Base-by-base conservation (phyloP, 306 rosid genomes). In the Cucurbita argyrosperma region DNA sequence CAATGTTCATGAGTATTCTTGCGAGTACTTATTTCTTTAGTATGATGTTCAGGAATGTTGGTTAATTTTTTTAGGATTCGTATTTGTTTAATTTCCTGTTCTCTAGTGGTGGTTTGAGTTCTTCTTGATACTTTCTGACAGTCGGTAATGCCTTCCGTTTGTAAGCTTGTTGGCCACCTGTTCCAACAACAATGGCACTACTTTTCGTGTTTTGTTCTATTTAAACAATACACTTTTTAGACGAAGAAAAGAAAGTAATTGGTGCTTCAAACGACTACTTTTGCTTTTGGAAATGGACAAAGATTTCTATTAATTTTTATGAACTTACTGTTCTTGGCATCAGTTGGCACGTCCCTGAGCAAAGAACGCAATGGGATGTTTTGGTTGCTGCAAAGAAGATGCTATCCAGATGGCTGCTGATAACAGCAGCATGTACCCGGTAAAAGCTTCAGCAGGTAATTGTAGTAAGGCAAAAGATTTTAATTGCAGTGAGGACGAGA, bases 331-430 rank as follows among this genome's bases (percentile, higher is more conserved):
- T 14, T 47, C 49, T 49, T 68, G 74, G 64, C 14, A 38, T 39
- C 66, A 58, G 76, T 46, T 39, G 50, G 69, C 14, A 51, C 69
- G 10, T 71, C 72, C 21, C 79, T 72, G 54, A 67, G 6, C 11
- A 56, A 76, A 73, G 46, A 85, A 77, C 79, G 79, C 85, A 3
- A 92, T 92, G 97, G 81, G 90, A 81, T 89, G 96, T 88, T 89
- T 91, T 80, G 46, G 87, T 80, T 91, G 96, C 82, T 86, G 91
- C 63, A 88, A 76, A 64, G 96, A 88, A 5, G 93, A 89, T 74
- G 96, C 80, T 65, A 78, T 74, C 76, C 90, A 78, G 71, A 83
- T 79, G 79, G 43, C 85, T 53, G 76, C 88, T 19, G 90, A 88
- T 63, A 78, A 76, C 64, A 90, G 96, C 47, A 92, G 94, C 70